Evolutionary conservation across 2,329 filamentous ascomycete species (phyloP), one percentile per base, ranked within the genome.

Genomic region (Dothiorella sarmentorum): DNA sequence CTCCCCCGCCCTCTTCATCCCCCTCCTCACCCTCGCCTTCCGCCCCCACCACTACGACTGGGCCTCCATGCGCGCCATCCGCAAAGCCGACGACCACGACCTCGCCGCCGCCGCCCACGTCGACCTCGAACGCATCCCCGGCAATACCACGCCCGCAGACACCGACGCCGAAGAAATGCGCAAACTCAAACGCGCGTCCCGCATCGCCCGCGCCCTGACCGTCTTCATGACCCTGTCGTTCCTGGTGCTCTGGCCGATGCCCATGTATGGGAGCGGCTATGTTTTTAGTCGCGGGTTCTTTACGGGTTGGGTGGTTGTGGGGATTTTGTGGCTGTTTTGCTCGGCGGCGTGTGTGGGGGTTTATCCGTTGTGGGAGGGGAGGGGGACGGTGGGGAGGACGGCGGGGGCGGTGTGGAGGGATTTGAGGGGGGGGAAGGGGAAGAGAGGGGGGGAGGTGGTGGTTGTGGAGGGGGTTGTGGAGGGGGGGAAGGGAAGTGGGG

Each of bases 161-260:
- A 17, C 26, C 9, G 49, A 60, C 17, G 55, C 55, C 9, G 67
- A 65, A 20, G 77, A 80, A 61, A 72, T 77, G 62, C 68, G 67
- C 37, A 73, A 76, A 49, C 71, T 80, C 1, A 63, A 68, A 52
- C 74, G 73, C 27, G 73, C 77, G 1, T 73, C 77, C 17, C 75
- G 74, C 58, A 82, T 84, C 66, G 82, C 84, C 0, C 78, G 82
- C 52, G 76, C 74, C 29, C 70, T 85, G 62, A 89, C 86, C 0
- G 76, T 85, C 9, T 71, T 81, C 63, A 78, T 90, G 76, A 89
- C 90, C 0, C 61, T 96, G 0, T 80, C 84, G 0, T 78, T 96
- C 58, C 77, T 96, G 0, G 80, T 96, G 2, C 81, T 96, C 15
- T 96, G 91, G 91, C 91, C 92, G 0, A 93, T 96, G 82, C 91